Base-by-base conservation (phyloP, 2,329 filamentous ascomycete species). In the Pyrenophora tritici-repentis region DNA sequence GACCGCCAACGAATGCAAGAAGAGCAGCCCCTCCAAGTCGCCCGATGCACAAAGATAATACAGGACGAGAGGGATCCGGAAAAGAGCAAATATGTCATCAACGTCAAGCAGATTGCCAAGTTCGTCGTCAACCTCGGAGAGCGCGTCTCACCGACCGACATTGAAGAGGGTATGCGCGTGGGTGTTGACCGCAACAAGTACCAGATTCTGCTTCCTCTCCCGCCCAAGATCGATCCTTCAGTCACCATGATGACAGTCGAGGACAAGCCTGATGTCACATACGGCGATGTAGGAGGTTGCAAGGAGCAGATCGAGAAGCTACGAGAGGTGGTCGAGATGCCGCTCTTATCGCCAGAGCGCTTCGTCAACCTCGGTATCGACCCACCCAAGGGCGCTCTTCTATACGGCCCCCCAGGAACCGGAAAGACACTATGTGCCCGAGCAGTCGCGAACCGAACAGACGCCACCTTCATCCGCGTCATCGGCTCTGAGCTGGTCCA, bases 231-330 rank as follows among this genome's bases (percentile, higher is more conserved):
- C 79, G 94, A 99, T 71, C 93, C 94, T 46, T 96, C 90, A 65
- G 94, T 99, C 62, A 99, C 94, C 33, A 99, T 99, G 94, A 99
- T 99, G 94, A 97, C 94, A 42, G 94, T 99, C 59, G 94, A 99
- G 80, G 94, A 99, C 79, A 99, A 99, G 82, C 94, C 94, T 13
- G 94, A 99, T 75, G 94, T 99, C 56, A 99, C 94, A 57, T 99
- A 99, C 68, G 94, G 94, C 65, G 94, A 99, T 79, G 93, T 99
- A 34, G 94, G 94, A 77, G 94, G 94, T 49, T 97, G 92, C 84
- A 99, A 99, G 78, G 94, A 99, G 77, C 94, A 99, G 78, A 96
- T 99, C 34, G 94, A 99, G 82, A 99, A 99, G 83, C 84, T 99
- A 63, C 85, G 94, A 74, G 94, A 99, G 78, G 94, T 99, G 46